phyloP scores from a whole-genome alignment of 257 asterid genomes.

The Solanum neorickii region DNA sequence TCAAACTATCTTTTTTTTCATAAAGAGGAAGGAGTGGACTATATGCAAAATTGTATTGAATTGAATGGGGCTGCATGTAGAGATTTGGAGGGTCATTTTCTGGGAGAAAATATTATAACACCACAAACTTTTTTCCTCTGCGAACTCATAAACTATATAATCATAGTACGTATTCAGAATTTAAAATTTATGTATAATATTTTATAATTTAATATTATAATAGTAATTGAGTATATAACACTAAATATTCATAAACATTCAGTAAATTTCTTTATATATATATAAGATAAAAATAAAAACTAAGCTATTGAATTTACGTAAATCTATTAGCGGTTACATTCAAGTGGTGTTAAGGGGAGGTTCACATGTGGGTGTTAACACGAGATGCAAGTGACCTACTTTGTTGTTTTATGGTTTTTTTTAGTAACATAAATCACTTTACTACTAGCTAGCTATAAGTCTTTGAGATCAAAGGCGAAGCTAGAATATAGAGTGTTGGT shows the following conservation, averaged over 20 bases:
- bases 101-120: background rate
- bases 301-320: background rate
- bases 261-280: background rate
- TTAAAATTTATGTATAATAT: background rate
- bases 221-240: background rate
- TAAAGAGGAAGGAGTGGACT: background rate
- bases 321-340: background rate
- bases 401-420: constrained; percentile 1
- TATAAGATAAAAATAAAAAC: background rate
- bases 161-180: background rate
- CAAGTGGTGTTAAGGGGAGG: background rate
- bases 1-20: too few species aligned
- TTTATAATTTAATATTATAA: background rate
- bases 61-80: background rate
- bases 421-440: background rate
- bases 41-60: background rate
- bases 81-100: background rate
- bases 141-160: background rate
- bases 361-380: constrained; percentile 36
- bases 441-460: background rate
- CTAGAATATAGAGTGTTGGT: background rate
- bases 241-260: background rate
- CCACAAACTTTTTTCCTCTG: background rate
- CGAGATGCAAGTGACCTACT: constrained; percentile 28
- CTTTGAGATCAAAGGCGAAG: background rate